phyloP scores from a whole-genome alignment of 805 yeast species.

The Suhomyces pyralidae region DNA sequence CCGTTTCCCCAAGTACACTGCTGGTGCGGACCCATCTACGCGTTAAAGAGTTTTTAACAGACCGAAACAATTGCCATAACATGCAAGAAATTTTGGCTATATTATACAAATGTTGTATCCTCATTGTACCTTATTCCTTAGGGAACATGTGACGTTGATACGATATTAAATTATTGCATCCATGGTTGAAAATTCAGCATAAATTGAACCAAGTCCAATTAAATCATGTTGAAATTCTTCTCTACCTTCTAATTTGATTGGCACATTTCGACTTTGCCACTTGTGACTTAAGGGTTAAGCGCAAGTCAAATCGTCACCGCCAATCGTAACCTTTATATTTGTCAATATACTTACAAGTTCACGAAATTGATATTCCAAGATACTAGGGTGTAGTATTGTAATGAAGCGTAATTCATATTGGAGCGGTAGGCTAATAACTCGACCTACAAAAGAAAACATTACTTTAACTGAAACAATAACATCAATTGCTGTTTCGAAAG shows the following conservation, averaged over 20 bases:
- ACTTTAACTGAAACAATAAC: too few species aligned
- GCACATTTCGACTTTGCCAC: background rate
- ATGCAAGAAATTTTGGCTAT: background rate
- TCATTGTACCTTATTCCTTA: background rate
- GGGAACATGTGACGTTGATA: background rate
- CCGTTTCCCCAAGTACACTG: slow-evolving; percentile 42
- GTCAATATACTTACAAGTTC: background rate
- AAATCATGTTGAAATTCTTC: slow-evolving; percentile 1
- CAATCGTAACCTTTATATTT: background rate
- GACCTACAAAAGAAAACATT: too few species aligned
- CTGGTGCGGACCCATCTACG: slow-evolving; percentile 37
- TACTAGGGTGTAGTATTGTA: background rate
- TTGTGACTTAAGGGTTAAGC: background rate
- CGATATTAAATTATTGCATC: background rate
- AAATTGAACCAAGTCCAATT: background rate
- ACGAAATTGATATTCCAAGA: background rate
- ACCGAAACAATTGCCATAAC: background rate
- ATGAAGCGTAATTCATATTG: background rate
- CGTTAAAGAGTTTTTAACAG: slow-evolving; percentile 10
- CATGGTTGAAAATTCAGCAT: slow-evolving; percentile 1
- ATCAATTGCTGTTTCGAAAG: too few species aligned
- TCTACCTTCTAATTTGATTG: slow-evolving; percentile 1
- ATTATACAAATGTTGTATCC: background rate
- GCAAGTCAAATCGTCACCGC: background rate
- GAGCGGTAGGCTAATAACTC: too few species aligned